Conservation (phyloP, 139 green algal species). For the Chlorella sp. region DNA sequence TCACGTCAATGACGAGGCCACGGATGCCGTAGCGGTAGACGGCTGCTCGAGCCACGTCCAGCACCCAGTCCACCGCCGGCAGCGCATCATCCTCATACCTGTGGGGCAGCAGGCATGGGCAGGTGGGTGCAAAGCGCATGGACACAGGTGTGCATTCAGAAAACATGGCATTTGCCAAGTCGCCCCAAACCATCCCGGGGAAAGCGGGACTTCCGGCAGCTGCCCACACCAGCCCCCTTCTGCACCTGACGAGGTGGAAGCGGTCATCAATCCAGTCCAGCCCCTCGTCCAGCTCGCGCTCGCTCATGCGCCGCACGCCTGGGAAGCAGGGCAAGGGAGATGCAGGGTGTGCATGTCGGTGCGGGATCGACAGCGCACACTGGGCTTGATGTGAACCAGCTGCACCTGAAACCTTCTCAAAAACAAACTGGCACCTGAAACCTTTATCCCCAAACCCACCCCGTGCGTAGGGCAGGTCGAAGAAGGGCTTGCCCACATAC, state of each 20-base stretch:
- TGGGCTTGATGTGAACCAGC: too few species aligned
- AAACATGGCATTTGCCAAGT: too few species aligned
- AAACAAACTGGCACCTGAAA: too few species aligned
- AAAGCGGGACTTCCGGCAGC: too few species aligned
- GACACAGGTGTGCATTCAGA: too few species aligned
- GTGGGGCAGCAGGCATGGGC: background rate
- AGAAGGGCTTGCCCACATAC: constrained; percentile 80
- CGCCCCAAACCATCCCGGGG: too few species aligned
- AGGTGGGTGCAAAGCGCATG: too few species aligned
- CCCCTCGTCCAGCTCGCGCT: constrained; percentile 69
- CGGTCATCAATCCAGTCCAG: constrained; percentile 85
- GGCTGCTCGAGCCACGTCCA: constrained; percentile 80
- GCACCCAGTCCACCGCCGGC: constrained; percentile 94
- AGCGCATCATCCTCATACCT: constrained; percentile 82
- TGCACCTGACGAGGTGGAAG: constrained; percentile 85
- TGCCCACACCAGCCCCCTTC: background rate
- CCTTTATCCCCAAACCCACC: too few species aligned
- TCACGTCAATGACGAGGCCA: constrained; percentile 93
- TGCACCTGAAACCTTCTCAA: too few species aligned
- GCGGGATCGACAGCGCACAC: too few species aligned
- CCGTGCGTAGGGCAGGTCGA: constrained; percentile 59
- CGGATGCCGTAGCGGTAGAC: constrained; percentile 92
- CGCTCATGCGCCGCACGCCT: constrained; percentile 53
- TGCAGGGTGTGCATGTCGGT: too few species aligned
- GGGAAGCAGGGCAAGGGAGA: too few species aligned